These are phyloP conservation scores for Ceratobasidium sp. DNA, from an alignment of 1,284 basidiomycete species.

Conservation along the genomic window DNA sequence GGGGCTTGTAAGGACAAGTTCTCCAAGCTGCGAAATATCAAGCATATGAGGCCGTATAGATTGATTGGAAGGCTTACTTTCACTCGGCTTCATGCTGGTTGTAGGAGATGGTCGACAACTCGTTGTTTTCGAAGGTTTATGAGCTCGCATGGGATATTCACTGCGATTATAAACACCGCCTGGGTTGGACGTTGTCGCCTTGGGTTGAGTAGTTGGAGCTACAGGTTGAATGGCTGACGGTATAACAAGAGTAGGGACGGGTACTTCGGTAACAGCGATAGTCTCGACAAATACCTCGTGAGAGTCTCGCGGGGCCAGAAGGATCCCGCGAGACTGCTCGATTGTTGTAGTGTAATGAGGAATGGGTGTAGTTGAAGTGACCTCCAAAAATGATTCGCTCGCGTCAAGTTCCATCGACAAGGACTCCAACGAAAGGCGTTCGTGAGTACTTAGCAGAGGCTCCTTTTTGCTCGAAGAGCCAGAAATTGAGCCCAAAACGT, in stretches of 20 bases:
- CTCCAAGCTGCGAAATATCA: conserved; percentile 54
- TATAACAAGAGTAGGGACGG: not conserved
- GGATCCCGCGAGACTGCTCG: not conserved
- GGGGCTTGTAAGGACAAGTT: conserved; percentile 61
- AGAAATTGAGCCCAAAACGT: not conserved
- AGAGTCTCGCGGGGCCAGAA: not conserved
- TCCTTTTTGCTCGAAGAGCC: not conserved
- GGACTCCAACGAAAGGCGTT: not conserved
- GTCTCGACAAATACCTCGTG: not conserved
- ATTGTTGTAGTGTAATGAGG: not conserved
- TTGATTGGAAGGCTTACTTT: conserved; percentile 6
- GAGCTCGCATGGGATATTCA: conserved; percentile 14
- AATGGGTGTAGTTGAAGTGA: not conserved
- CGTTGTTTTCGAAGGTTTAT: conserved; percentile 6
- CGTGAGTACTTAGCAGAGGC: not conserved
- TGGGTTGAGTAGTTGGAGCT: not conserved
- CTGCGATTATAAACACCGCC: not conserved
- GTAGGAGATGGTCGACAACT: conserved; percentile 57
- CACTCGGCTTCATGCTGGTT: conserved; percentile 50
- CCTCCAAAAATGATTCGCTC: not conserved
- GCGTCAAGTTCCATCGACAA: not conserved
- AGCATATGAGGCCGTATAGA: not conserved
- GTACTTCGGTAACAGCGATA: not conserved
- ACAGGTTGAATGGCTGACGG: not conserved
- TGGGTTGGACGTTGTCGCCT: not conserved